phyloP scores from a whole-genome alignment of 345 rosid genomes.

The Corchorus capsularis region DNA sequence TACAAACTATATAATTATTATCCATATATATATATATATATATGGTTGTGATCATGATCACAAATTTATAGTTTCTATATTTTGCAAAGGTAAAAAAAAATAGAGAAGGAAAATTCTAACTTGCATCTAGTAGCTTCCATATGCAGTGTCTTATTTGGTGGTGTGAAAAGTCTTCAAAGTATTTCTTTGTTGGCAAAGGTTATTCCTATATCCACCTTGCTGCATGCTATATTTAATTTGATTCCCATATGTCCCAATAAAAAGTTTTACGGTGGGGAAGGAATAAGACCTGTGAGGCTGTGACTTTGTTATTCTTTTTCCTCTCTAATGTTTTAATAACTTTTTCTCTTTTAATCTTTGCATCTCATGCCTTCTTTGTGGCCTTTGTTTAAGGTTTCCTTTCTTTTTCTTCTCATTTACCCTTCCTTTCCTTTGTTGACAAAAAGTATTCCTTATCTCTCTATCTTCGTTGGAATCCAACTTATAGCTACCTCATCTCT shows the following conservation, averaged over 20 bases:
- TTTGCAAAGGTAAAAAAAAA: no score
- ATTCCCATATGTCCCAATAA: neutral
- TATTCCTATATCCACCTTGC: neutral
- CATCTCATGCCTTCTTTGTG: conserved; percentile 37
- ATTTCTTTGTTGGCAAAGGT: no score
- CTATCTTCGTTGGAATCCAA: conserved; percentile 3
- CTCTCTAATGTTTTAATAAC: neutral
- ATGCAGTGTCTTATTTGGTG: no score
- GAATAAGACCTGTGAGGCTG: conserved; percentile 16
- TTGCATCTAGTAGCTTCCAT: neutral
- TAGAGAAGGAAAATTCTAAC: neutral
- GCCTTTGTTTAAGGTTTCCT: conserved; percentile 15
- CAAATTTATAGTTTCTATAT: no score
- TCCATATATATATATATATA: no score
- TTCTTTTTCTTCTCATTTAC: neutral
- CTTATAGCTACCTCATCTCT: no score
- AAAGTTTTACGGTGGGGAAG: neutral
- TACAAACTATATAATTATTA: no score
- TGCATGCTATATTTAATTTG: no score
- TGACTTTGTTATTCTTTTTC: neutral
- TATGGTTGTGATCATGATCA: no score
- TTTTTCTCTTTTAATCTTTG: conserved; percentile 23
- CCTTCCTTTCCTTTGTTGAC: neutral
- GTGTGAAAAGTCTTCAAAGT: no score
- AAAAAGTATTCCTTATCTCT: conserved; percentile 9